phyloP scores from a whole-genome alignment of 352 stramenopile genomes.

The Elongisporangium prolatum region DNA sequence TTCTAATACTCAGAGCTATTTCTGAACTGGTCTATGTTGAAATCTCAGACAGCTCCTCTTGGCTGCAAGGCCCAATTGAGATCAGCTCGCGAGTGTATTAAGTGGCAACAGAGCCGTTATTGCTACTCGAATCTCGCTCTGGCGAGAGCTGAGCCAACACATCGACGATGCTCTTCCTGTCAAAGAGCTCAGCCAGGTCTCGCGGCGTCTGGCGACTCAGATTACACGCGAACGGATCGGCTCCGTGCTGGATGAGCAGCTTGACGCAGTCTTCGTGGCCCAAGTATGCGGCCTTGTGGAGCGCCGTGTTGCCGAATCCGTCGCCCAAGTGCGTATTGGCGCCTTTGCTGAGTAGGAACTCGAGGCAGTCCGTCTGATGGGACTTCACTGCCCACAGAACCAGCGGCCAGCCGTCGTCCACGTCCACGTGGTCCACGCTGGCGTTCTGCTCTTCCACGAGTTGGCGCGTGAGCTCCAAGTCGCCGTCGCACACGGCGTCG shows the following conservation, averaged over 20 bases:
- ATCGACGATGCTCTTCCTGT: slow-evolving; percentile 23
- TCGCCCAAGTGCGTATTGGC: slow-evolving; percentile 34
- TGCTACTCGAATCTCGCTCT: background rate
- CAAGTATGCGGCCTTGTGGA: slow-evolving; percentile 45
- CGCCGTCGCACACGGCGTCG: slow-evolving; percentile 36
- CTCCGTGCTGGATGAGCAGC: slow-evolving; percentile 25
- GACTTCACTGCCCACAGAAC: slow-evolving; percentile 39
- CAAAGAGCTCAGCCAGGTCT: slow-evolving; percentile 39
- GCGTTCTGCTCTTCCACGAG: slow-evolving; percentile 21
- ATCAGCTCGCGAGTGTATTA: too few relatives aligned
- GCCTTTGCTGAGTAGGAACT: slow-evolving; percentile 21
- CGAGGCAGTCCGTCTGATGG: slow-evolving; percentile 20
- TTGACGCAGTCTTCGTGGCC: slow-evolving; percentile 23
- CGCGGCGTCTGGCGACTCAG: slow-evolving; percentile 26
- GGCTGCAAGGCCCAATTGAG: too few relatives aligned
- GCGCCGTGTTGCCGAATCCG: slow-evolving; percentile 28
- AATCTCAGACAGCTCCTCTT: too few relatives aligned
- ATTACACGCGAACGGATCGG: slow-evolving; percentile 14
- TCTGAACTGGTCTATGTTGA: too few relatives aligned
- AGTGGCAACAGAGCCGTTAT: background rate
- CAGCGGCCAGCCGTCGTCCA: slow-evolving; percentile 33
- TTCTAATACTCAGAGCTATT: too few relatives aligned
- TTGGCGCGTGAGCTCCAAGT: slow-evolving; percentile 9
- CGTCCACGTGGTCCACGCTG: slow-evolving; percentile 35
- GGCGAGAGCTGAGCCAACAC: slow-evolving; percentile 10